phyloP scores from a whole-genome alignment of 352 stramenopile species.

The Pythium volutum region DNA sequence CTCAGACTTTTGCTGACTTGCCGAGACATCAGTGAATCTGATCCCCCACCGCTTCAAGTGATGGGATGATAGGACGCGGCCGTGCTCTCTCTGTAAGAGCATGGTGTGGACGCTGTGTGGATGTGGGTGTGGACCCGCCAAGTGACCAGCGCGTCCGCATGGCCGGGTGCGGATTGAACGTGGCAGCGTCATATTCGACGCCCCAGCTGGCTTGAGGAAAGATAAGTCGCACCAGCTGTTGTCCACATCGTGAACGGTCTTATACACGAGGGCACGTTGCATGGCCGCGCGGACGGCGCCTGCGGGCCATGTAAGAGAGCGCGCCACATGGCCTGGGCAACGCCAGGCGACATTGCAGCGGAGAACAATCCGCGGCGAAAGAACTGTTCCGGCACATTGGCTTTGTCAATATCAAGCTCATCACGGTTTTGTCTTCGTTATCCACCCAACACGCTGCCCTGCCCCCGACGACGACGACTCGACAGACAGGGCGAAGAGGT shows the following conservation, averaged over 20 bases:
- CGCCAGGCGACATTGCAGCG: not conserved
- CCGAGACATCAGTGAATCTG: too few species aligned
- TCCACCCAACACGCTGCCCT: slow-evolving; percentile 1
- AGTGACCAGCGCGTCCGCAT: slow-evolving; percentile 2
- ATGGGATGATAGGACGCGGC: not conserved
- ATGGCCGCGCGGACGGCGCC: not conserved
- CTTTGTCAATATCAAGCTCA: not conserved
- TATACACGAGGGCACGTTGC: not conserved
- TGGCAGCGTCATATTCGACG: not conserved
- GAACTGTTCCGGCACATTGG: not conserved
- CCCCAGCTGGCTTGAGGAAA: slow-evolving; percentile 1
- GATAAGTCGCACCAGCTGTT: not conserved
- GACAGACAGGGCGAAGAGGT: not conserved
- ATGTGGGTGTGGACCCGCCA: not conserved
- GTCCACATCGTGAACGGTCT: not conserved
- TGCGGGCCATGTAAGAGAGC: slow-evolving; percentile 2
- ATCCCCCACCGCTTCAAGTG: not conserved
- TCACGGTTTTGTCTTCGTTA: not conserved
- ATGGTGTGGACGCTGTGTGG: not conserved
- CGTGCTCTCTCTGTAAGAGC: not conserved
- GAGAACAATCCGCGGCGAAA: not conserved
- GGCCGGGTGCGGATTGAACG: not conserved
- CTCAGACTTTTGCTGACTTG: not conserved
- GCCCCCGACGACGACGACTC: not conserved
- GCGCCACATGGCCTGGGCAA: slow-evolving; percentile 6